Base-by-base conservation (phyloP, 371 early-diverging fungal species). In the Mortierella polycephala region DNA sequence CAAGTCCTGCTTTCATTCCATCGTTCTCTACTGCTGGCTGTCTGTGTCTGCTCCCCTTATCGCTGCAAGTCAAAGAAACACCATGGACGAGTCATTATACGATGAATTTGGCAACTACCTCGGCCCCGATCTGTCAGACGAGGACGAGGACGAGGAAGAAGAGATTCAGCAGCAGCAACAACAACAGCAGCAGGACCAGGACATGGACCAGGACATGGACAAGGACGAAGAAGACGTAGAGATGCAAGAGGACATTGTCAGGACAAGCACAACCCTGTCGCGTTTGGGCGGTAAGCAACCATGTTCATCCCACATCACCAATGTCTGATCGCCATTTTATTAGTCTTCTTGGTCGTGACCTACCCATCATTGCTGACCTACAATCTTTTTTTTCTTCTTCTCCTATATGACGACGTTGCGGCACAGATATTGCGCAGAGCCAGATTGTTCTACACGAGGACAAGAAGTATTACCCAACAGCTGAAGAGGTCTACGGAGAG, bases 71-170 rank as follows among this genome's bases (percentile, higher is more conserved):
- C 51, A 46, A 67, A 51, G 61, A 42, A 59, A 52, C 69, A 66
- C 47, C 73, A 94, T 94, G 95, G 93, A 94, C 75, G 94, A 91
- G 74, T 86, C 88, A 57, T 84, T 91, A 52, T 98, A 96, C 79
- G 98, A 98, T 86, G 98, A 98, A 83, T 98, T 97, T 85, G 98
- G 99, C 75, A 99, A 99, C 87, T 98, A 98, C 85, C 92, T 99
- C 79, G 99, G 98, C 37, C 96, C 98, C 42, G 97, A 98, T 63
- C 86, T 97, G 64, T 88, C 86, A 9, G 90, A 90, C 53, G 89
- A 91, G 53, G 90, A 90, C 57, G 86, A 71, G 39, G 87, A 71
- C 39, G 87, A 83, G 58, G 67, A 79, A 58, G 62, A 69, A 42
- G 61, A 65, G 30, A 59, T 71, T 55, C 52, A 57, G 64, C 37